Percentiles rank a stretch among this genome's conserved stretches.
phyloP scores from a whole-genome alignment of 1,284 basidiomycete genomes.

The Pseudozyma flocculosa region DNA sequence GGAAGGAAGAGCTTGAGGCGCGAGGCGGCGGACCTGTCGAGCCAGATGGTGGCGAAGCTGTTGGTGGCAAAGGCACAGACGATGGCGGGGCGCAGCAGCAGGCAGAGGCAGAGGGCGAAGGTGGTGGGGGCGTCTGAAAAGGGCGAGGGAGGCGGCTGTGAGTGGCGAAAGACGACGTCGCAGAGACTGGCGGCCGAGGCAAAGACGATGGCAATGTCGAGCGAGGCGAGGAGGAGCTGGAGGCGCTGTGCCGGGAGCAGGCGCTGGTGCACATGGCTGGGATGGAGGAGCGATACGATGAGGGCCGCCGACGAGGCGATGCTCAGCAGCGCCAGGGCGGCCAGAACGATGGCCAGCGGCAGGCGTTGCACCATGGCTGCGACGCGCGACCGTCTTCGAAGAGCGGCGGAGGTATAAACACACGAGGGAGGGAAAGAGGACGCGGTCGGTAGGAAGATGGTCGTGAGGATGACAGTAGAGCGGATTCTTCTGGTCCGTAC shows the following conservation, averaged over 20 bases:
- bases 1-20: too few species aligned
- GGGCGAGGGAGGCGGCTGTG: too few species aligned
- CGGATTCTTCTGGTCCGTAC: too few species aligned
- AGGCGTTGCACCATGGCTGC: too few species aligned
- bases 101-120: too few species aligned
- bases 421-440: neutral
- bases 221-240: constrained; percentile 2
- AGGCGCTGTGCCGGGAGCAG: neutral
- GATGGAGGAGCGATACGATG: neutral
- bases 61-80: too few species aligned
- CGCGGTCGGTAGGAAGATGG: constrained; percentile 8
- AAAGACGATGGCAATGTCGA: constrained; percentile 6
- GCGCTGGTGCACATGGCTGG: neutral
- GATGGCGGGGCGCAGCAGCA: too few species aligned
- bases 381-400: too few species aligned
- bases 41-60: too few species aligned
- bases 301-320: constrained; percentile 2
- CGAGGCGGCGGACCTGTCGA: too few species aligned
- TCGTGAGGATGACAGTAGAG: constrained; percentile 3
- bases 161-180: too few species aligned
- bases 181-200: neutral
- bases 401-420: neutral
- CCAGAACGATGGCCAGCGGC: neutral
- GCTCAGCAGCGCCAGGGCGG: constrained; percentile 3
- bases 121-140: too few species aligned